phyloP scores from a whole-genome alignment of 495 filamentous ascomycete genomes.

The Astrothelium subdiscretum region DNA sequence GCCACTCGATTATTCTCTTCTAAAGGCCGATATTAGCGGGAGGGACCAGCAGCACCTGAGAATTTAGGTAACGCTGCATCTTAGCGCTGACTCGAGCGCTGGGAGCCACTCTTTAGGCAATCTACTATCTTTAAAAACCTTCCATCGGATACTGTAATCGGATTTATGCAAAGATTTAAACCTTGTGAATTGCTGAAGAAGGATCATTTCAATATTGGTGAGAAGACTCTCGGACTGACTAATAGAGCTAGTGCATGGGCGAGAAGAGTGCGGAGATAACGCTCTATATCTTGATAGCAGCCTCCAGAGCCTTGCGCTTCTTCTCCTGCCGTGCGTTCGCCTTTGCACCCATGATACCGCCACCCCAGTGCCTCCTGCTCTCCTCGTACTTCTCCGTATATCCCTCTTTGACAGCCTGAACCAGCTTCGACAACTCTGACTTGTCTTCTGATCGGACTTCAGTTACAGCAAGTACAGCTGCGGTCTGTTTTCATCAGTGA shows the following conservation, averaged over 20 bases:
- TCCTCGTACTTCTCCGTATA: constrained; percentile 95
- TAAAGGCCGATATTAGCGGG: not conserved
- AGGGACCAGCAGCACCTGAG: no score
- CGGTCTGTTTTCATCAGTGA: constrained; percentile 48
- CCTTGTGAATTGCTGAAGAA: no score
- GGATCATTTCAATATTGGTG: not conserved
- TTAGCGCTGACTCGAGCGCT: no score
- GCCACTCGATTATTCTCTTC: not conserved
- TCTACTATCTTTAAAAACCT: no score
- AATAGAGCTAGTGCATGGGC: not conserved
- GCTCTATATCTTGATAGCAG: constrained; percentile 84
- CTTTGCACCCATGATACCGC: constrained; percentile 99
- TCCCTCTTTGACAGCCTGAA: constrained; percentile 94
- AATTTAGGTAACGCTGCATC: no score
- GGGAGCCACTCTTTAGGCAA: no score
- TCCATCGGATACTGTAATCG: no score
- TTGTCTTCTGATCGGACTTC: constrained; percentile 98
- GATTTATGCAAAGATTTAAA: no score
- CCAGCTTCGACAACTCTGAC: constrained; percentile 89
- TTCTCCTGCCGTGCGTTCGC: constrained; percentile 85
- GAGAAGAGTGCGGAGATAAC: not conserved
- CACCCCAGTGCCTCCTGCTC: constrained; percentile 89
- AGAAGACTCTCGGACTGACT: not conserved
- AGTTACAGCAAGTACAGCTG: constrained; percentile 88
- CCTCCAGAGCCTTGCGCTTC: constrained; percentile 89